Percentiles rank a stretch among this genome's conserved stretches.
Conservation (phyloP, 2,329 filamentous ascomycete genomes). For the Aspergillaceae sp. region DNA sequence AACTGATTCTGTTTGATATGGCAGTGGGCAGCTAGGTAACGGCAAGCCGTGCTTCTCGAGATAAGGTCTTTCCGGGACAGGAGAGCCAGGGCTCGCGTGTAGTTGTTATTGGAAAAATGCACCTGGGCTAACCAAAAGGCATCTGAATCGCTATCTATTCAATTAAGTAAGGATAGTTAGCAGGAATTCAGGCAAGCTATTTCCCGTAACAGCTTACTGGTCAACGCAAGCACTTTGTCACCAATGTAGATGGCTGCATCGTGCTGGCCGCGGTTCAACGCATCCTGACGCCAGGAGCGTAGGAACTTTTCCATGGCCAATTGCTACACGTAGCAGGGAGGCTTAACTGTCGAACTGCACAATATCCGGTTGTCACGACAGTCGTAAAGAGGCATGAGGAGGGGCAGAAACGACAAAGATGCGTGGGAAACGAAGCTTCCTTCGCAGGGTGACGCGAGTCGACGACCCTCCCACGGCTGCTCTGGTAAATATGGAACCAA, state of each 20-base stretch:
- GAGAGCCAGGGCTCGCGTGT: conserved; percentile 80
- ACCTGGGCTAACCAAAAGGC: conserved; percentile 98
- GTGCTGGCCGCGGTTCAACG: conserved; percentile 90
- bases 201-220: conserved; percentile 51
- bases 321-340: background rate
- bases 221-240: conserved; percentile 91
- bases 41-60: conserved; percentile 71
- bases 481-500: background rate
- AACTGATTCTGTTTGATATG: conserved; percentile 85
- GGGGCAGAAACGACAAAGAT: background rate
- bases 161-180: background rate
- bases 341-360: too few species aligned
- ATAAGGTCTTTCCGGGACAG: conserved; percentile 77
- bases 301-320: conserved; percentile 78
- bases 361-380: background rate
- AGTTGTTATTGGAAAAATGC: conserved; percentile 92
- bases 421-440: background rate
- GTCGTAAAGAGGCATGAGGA: conserved; percentile 1
- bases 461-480: background rate
- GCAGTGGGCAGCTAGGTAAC: conserved; percentile 89
- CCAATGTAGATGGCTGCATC: conserved; percentile 95
- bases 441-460: background rate
- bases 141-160: conserved; percentile 76
- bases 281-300: conserved; percentile 89
- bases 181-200: background rate